phyloP scores from a whole-genome alignment of 106 monocot species.

The Cymbidium sinense region DNA sequence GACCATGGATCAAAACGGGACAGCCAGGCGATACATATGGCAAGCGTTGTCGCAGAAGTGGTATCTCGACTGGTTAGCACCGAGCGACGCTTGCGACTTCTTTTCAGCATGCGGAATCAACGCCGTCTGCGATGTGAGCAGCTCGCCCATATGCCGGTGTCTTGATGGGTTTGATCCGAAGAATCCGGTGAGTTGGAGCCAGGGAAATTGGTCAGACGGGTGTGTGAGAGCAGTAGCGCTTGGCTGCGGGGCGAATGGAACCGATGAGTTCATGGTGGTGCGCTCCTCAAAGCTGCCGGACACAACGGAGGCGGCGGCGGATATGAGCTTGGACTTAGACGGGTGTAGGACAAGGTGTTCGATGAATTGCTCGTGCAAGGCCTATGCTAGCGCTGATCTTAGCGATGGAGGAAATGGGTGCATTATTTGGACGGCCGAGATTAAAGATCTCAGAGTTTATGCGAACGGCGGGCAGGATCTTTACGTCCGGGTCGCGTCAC shows the following conservation, averaged over 20 bases:
- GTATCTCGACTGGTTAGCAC: conserved; percentile 18
- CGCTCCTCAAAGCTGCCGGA: conserved; percentile 31
- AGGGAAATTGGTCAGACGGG: conserved; percentile 20
- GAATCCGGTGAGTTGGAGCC: conserved; percentile 7
- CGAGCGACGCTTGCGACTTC: conserved; percentile 27
- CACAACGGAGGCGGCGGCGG: conserved; percentile 9
- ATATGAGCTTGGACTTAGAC: conserved; percentile 18
- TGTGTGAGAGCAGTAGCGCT: conserved; percentile 17
- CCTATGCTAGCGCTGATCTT: conserved; percentile 36
- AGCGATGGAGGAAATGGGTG: conserved; percentile 31
- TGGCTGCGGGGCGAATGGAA: conserved; percentile 23
- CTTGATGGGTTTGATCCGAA: conserved; percentile 36
- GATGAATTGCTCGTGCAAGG: conserved; percentile 48
- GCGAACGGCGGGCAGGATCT: conserved; percentile 30
- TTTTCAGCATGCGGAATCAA: conserved; percentile 30
- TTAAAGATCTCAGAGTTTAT: conserved; percentile 33
- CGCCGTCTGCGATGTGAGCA: conserved; percentile 31
- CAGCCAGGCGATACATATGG: conserved; percentile 13
- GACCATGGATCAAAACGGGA: conserved; percentile 11
- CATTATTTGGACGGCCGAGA: conserved; percentile 33
- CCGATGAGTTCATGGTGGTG: conserved; percentile 23
- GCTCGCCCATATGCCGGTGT: conserved; percentile 38
- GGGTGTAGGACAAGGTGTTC: conserved; percentile 32
- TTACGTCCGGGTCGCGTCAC: conserved; percentile 24
- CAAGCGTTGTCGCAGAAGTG: conserved; percentile 2